Base-by-base conservation (phyloP, 2,329 filamentous ascomycete species). In the Blastomyces gilchristii region DNA sequence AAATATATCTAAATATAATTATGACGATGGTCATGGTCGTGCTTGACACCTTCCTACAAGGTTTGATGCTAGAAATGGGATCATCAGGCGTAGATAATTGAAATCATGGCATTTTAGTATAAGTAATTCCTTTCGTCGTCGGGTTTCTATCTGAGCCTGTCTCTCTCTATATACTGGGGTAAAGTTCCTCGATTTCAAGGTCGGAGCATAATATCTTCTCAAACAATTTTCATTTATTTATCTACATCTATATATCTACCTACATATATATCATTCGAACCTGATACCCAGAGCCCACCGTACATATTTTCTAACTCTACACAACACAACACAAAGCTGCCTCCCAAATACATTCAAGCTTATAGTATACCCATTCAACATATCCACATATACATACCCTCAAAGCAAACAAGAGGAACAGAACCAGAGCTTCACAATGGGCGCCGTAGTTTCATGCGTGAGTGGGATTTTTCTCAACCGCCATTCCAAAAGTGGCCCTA, bases 371-470 rank as follows among this genome's bases (percentile, higher is more conserved):
- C 41, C 28, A n/a, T 25, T 41, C 18, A 31, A 37, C 43, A 50
- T 25, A 58, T 34, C 37, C 18, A 47, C 34, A 58, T 25, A 58
- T 31, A 58, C 39, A 58, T 22, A 50, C 11, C 37, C 28, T 31
- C 61, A 14, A 60, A 45, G 41, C 60, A 54, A 50, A 34, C 14
- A 52, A 58, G 43, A 9, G 12, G 37, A 34, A 53, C 18, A 28
- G 63, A 31, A 34, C 50, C 60, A 61, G 37, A 70, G 69, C 65
- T 62, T 71, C 77, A 86, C 76, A 69, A 93, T 94, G 90, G 90
- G 90, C 79, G 89, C 87, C 76, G 86, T 94, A 72, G 81, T 91
- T 68, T 92, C 89, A 74, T 92, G 89, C 74, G 89, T 93, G 89
- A 72, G 88, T 83, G n/a, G 31, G n/a, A 2, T 18, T 25, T 34